Evolutionary conservation across 164 flowering plant species (phyloP).

Genomic region (Amborella trichopoda): DNA sequence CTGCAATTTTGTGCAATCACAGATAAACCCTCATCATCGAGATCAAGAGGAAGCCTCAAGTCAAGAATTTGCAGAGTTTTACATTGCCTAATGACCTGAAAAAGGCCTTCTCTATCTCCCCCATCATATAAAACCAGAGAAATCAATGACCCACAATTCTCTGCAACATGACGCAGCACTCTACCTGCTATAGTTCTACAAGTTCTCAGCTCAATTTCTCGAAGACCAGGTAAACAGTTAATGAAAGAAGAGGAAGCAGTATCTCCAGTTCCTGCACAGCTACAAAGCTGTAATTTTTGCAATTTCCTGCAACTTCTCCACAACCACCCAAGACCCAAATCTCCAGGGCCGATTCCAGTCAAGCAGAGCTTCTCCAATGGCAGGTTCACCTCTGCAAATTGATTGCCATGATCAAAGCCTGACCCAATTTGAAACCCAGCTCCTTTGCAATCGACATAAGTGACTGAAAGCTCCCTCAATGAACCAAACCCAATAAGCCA

Average conservation of each 20-base stretch:
- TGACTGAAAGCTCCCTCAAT: conserved; percentile 28
- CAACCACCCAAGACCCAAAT: conserved; percentile 40
- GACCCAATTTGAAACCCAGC: background rate
- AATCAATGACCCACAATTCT: conserved; percentile 28
- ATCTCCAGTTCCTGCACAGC: conserved; percentile 53
- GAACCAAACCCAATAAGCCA: conserved; percentile 35
- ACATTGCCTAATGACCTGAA: conserved; percentile 29
- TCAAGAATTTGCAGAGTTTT: conserved; percentile 39
- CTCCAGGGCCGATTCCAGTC: conserved; percentile 35
- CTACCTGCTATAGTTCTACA: conserved; percentile 47
- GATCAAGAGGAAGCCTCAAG: conserved; percentile 74
- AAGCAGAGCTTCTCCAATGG: conserved; percentile 41
- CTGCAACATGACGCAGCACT: conserved; percentile 37
- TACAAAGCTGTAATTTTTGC: conserved; percentile 27
- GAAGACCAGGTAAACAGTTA: conserved; percentile 21
- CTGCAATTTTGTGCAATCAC: conserved; percentile 36
- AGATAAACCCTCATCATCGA: conserved; percentile 40
- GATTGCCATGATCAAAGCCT: background rate
- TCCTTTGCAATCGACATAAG: background rate
- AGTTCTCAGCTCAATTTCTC: conserved; percentile 52
- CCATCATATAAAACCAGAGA: conserved; percentile 69
- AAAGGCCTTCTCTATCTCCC: conserved; percentile 47
- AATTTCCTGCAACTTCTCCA: conserved; percentile 55
- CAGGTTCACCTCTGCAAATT: conserved; percentile 15
- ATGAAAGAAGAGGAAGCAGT: conserved; percentile 24